A percentile compares a stretch with the other conserved stretches of the same genome.
Evolutionary conservation across 202 grass and related monocot genomes (phyloP).

Genomic region (Tripidium arundinaceum): DNA sequence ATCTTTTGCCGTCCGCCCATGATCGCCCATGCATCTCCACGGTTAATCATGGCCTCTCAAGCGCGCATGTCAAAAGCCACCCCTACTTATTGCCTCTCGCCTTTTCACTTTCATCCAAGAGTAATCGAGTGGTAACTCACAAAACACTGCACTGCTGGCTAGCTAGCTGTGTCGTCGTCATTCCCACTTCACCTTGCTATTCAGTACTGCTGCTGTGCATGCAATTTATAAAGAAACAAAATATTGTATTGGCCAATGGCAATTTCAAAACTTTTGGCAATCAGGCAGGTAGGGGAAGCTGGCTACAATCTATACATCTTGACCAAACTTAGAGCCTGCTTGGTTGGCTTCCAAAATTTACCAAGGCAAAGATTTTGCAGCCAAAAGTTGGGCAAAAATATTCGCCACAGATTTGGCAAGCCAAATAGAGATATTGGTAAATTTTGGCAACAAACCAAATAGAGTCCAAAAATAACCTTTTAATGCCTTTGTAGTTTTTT

Average conservation of each 20-base stretch:
- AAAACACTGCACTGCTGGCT: neutral
- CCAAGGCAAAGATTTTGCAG: neutral
- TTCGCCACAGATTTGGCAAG: neutral
- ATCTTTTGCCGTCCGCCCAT: conserved; percentile 27
- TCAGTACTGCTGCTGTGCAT: neutral
- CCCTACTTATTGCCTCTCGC: neutral
- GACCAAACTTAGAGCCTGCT: neutral
- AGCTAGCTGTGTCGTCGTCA: neutral
- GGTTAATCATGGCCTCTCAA: conserved; percentile 51
- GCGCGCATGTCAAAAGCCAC: conserved; percentile 55
- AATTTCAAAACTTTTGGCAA: neutral
- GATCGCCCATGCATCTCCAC: conserved; percentile 3
- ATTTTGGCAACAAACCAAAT: neutral
- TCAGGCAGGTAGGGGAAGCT: neutral
- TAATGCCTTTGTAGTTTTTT: neutral
- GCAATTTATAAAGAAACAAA: neutral
- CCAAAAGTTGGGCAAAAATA: neutral
- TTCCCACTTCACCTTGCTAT: neutral
- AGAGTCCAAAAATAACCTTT: too few relatives aligned
- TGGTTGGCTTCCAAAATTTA: neutral
- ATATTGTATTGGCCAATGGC: neutral
- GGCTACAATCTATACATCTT: neutral
- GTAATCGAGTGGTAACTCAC: conserved; percentile 11
- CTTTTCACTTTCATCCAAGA: conserved; percentile 21
- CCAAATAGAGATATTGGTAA: neutral